Base-by-base conservation (phyloP, 495 filamentous ascomycete genomes). In the Penicillium lividum region DNA sequence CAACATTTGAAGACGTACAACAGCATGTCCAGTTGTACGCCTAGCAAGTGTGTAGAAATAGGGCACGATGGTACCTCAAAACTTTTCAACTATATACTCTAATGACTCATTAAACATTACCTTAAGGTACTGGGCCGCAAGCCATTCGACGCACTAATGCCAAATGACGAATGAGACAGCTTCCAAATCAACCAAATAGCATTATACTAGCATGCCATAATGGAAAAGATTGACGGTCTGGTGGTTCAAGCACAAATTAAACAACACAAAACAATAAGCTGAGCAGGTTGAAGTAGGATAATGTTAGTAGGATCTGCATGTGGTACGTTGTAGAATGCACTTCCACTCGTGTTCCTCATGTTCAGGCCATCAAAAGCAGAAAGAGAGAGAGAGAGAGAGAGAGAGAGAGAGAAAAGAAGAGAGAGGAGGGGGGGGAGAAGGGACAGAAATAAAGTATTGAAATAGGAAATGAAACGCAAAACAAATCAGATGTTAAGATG, bases 351-450 rank as follows among this genome's bases (percentile, higher is more conserved):
- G 46, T 50, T 59, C 31, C 51, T 28, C 34, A 58, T 43, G 56
- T 56, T 28, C 16, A 56, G 42, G 10, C 47, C 47, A 42, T 42
- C 16, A 34, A 47, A 18, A 29, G 22, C 9, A 29, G 28, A 30
- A 59, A 16, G 29, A 28, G 45, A 59, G 31, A 61, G 22, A 62
- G 46, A 9, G 51, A 60, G 38, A 47, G 49, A 27, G 29, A 53
- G 53, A 47, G 49, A 53, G 51, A n/a, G n/a, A n/a, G n/a, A n/a
- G n/a, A n/a, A n/a, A n/a, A n/a, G n/a, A n/a, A n/a, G 44, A 36
- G 38, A 47, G 49, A 18, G 29, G 49, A 53, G 43, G 49, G 49
- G 51, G 22, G 22, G 2, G 22, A 22, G 22, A 22, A 22, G 22
- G 22, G 2, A 22, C 22, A 33, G 29, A 44, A 31, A 48, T 44